Conservation (phyloP, 192 early-diverging fungal species). For the Backusella macrospora region DNA sequence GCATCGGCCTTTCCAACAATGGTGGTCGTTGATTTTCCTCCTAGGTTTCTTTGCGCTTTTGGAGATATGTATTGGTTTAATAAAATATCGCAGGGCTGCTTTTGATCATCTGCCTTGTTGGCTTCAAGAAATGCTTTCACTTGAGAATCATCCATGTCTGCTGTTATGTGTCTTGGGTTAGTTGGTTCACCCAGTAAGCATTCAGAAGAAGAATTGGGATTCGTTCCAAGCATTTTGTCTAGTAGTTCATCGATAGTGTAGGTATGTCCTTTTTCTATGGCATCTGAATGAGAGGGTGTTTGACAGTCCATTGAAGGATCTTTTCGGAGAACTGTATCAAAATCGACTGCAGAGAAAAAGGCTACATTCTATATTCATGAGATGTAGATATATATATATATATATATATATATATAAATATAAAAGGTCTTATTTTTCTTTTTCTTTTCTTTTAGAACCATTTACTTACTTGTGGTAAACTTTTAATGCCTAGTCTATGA, state of each 20-base stretch:
- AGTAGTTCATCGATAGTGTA: constrained; percentile 51
- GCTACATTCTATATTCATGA: constrained; percentile 53
- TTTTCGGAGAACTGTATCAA: constrained; percentile 91
- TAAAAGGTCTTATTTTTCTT: too few species aligned
- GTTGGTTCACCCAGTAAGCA: not conserved
- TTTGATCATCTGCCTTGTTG: not conserved
- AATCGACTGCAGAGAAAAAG: constrained; percentile 94
- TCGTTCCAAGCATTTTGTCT: not conserved
- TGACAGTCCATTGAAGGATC: constrained; percentile 86
- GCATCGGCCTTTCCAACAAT: not conserved
- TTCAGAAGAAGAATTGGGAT: not conserved
- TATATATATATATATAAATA: too few species aligned
- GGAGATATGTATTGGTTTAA: not conserved
- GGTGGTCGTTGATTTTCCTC: not conserved
- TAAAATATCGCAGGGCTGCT: not conserved
- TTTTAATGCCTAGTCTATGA: constrained; percentile 79
- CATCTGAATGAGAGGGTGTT: constrained; percentile 75
- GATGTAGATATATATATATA: too few species aligned
- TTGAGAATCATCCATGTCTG: not conserved
- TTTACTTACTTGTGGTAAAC: constrained; percentile 74
- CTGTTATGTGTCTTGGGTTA: not conserved
- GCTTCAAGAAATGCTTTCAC: not conserved
- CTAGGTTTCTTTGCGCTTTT: not conserved
- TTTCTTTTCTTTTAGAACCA: not conserved
- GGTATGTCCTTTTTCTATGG: constrained; percentile 58